Evolutionary conservation across 176 grass and related monocot species (phyloP), one percentile per base, ranked within the genome.

Genomic region (Ananas comosus): DNA sequence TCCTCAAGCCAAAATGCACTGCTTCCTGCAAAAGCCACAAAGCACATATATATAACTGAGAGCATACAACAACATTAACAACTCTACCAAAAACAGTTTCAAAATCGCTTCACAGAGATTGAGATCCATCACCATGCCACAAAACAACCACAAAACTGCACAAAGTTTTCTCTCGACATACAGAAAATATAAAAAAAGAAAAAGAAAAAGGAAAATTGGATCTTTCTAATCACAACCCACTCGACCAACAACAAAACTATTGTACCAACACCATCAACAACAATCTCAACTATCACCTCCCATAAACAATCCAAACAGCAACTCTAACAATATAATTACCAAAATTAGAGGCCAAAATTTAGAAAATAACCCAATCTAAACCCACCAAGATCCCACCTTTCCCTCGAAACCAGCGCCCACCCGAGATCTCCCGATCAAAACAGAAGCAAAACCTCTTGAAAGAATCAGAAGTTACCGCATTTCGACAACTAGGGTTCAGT

Each of bases 341-440:
- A 6, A 42, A 42, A 42, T 42, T 42, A 42, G 33, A 1, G 3
- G 1, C 51, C 33, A 49, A 3, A 13, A 12, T 18, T 49, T n/a
- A 73, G 63, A 49, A 67, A 73, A 65, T 19, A 64, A 14, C 28
- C 21, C 53, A 71, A 27, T 25, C 51, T 5, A 79, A 8, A 1
- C 1, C n/a, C 51, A 68, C 50, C 10, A 63, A 68, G 64, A 57
- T 22, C 49, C 8, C 10, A 50, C 25, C 18, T 63, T 74, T 58
- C 4, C 12, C 2, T 12, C 64, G 49, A 67, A 10, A 7, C 33
- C 33, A 42, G 4, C 33, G 7, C 27, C 27, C 33, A 67, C 3
- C 24, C 14, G 65, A 33, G 65, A 67, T 67, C 65, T 3, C 65
- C 65, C 13, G 33, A 67, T 67, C 65, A 67, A 49, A 53, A 53